phyloP scores from a whole-genome alignment of 805 yeast genomes.

The Scheffersomyces spartinae region DNA sequence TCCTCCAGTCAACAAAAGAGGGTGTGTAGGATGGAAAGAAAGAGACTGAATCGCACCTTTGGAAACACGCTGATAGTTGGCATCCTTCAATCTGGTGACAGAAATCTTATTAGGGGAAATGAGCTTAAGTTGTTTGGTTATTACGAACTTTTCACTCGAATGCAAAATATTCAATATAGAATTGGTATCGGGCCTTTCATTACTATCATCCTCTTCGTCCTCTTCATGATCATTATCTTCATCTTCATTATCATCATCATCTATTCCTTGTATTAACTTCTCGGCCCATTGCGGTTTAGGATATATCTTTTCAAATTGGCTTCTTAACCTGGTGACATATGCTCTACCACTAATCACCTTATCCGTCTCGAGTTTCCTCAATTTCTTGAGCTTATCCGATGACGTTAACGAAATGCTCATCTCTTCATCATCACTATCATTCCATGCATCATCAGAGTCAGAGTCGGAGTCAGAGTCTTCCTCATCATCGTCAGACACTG shows the following conservation, averaged over 20 bases:
- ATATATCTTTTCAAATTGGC: conserved; percentile 53
- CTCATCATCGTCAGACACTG: conserved; percentile 17
- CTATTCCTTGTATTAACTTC: conserved; percentile 8
- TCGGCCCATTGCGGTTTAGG: conserved; percentile 30
- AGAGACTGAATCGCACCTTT: conserved; percentile 77
- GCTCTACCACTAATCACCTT: conserved; percentile 42
- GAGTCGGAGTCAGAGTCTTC: conserved; percentile 17
- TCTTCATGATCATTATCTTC: conserved; percentile 14
- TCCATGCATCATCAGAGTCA: conserved; percentile 46
- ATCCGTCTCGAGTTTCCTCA: conserved; percentile 52
- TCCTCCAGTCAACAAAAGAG: conserved; percentile 82
- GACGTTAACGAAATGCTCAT: conserved; percentile 47
- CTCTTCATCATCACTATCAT: conserved; percentile 83
- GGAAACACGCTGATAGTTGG: conserved; percentile 58
- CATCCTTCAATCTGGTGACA: conserved; percentile 78
- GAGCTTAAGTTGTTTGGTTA: conserved; percentile 36
- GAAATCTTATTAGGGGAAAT: conserved; percentile 63
- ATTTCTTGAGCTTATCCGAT: conserved; percentile 54
- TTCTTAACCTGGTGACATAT: conserved; percentile 52
- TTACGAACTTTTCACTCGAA: conserved; percentile 24
- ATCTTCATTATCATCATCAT: conserved; percentile 15
- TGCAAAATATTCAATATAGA: conserved; percentile 21
- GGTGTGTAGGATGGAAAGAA: conserved; percentile 75
- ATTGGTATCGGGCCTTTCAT: conserved; percentile 12
- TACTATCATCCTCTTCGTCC: conserved; percentile 8